phyloP scores from a whole-genome alignment of 2,329 filamentous ascomycete species.

The Penicillium polonicum region DNA sequence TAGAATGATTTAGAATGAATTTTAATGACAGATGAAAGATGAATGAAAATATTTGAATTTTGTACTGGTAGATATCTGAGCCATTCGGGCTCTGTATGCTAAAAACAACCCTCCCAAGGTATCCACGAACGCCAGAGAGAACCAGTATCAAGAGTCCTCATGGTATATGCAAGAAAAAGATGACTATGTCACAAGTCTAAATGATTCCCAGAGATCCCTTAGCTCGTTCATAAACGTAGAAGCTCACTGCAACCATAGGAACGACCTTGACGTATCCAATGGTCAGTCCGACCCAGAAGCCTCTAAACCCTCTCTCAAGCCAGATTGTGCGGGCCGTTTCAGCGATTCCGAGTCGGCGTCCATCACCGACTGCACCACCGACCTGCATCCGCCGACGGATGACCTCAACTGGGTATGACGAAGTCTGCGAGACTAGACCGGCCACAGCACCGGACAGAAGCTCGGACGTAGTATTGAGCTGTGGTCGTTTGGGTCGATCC shows the following conservation, averaged over 20 bases:
- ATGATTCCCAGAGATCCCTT: constrained; percentile 60
- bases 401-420: constrained; percentile 91
- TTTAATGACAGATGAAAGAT: neutral
- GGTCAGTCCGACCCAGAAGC: constrained; percentile 88
- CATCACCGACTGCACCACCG: constrained; percentile 88
- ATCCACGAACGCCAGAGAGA: constrained; percentile 22
- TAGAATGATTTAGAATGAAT: neutral
- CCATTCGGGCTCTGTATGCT: constrained; percentile 15
- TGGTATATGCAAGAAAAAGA: constrained; percentile 5
- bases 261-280: constrained; percentile 96
- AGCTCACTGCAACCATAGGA: constrained; percentile 76
- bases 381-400: constrained; percentile 94
- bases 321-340: constrained; percentile 78
- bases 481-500: constrained; percentile 59
- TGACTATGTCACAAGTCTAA: constrained; percentile 1
- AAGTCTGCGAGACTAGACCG: constrained; percentile 84
- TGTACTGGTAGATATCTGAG: constrained; percentile 13
- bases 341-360: constrained; percentile 70
- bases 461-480: constrained; percentile 81
- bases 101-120: constrained; percentile 8
- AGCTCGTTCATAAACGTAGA: constrained; percentile 65
- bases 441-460: constrained; percentile 80
- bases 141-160: constrained; percentile 19
- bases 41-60: neutral
- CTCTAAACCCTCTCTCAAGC: constrained; percentile 70